These are phyloP conservation scores for Spirogloea muscicola DNA, from an alignment of 139 green algal species.

Conservation along the genomic window DNA sequence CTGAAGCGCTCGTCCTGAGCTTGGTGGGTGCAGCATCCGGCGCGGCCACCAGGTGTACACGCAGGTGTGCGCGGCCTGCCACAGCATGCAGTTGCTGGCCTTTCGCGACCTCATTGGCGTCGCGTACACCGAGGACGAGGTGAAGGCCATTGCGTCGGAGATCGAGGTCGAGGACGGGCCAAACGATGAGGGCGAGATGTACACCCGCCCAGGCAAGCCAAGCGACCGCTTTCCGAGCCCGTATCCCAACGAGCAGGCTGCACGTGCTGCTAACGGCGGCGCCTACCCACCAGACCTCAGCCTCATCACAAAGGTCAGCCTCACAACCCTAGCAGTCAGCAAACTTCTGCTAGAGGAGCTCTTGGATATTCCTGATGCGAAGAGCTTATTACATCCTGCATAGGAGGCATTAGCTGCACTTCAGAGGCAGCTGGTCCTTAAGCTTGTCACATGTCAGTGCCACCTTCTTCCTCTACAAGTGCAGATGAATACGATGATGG, in stretches of 20 bases:
- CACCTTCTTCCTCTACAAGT: too few species aligned
- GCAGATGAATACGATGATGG: too few species aligned
- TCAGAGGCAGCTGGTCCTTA: too few species aligned
- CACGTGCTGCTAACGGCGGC: constrained; percentile 92
- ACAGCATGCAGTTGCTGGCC: constrained; percentile 87
- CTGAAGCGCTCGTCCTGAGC: too few species aligned
- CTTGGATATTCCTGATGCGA: neutral
- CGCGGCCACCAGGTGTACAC: constrained; percentile 85
- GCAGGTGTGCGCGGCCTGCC: constrained; percentile 92
- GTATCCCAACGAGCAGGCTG: constrained; percentile 86
- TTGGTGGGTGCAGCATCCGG: constrained; percentile 76
- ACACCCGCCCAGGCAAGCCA: constrained; percentile 78
- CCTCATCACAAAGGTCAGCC: constrained; percentile 80
- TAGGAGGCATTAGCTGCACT: too few species aligned
- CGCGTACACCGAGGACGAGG: constrained; percentile 96
- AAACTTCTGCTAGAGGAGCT: neutral
- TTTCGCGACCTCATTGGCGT: constrained; percentile 95
- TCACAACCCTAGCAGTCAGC: neutral
- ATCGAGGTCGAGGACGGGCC: constrained; percentile 88
- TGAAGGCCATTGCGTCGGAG: constrained; percentile 87
- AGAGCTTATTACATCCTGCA: neutral
- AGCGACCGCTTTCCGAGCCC: constrained; percentile 82
- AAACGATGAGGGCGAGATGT: constrained; percentile 98
- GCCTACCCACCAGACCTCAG: constrained; percentile 98
- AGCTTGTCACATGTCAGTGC: too few species aligned